phyloP scores from a whole-genome alignment of 2,329 filamentous ascomycete genomes.

The Mollisiaceae sp. region DNA sequence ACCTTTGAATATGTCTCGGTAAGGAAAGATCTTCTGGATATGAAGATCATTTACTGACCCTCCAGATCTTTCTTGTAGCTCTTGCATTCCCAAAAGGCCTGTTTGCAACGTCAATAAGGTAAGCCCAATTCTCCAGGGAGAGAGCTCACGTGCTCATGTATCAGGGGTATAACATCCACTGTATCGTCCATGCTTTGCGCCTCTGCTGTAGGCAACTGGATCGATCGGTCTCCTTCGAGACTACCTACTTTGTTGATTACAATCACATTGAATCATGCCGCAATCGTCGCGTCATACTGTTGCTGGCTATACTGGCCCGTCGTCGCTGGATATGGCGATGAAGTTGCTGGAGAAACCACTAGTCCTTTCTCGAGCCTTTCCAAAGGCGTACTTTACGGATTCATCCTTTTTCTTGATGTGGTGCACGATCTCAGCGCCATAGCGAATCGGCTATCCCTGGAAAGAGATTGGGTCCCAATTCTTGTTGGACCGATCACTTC shows the following conservation, averaged over 20 bases:
- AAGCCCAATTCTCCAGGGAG: conserved; percentile 22
- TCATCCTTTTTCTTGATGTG: conserved; percentile 46
- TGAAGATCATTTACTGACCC: not conserved
- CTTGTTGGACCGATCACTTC: conserved; percentile 38
- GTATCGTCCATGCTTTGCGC: conserved; percentile 47
- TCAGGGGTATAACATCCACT: conserved; percentile 38
- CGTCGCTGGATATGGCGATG: conserved; percentile 32
- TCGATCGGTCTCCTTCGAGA: conserved; percentile 45
- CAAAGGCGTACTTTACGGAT: conserved; percentile 36
- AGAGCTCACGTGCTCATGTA: conserved; percentile 24
- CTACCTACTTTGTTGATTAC: conserved; percentile 45
- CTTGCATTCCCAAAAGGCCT: conserved; percentile 48
- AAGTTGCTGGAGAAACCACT: not conserved
- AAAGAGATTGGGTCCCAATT: conserved; percentile 49
- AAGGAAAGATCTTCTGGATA: not conserved
- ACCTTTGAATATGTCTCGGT: conserved; percentile 61
- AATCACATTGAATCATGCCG: conserved; percentile 45
- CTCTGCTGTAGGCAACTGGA: conserved; percentile 46
- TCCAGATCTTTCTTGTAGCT: conserved; percentile 53
- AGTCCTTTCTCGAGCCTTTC: conserved; percentile 19
- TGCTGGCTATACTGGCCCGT: conserved; percentile 47
- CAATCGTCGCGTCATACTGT: conserved; percentile 43
- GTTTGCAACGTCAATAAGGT: conserved; percentile 45
- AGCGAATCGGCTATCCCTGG: conserved; percentile 49
- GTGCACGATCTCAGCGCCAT: conserved; percentile 47